phyloP scores from a whole-genome alignment of 1,284 basidiomycete species.

The Cutaneotrichosporon sp. region DNA sequence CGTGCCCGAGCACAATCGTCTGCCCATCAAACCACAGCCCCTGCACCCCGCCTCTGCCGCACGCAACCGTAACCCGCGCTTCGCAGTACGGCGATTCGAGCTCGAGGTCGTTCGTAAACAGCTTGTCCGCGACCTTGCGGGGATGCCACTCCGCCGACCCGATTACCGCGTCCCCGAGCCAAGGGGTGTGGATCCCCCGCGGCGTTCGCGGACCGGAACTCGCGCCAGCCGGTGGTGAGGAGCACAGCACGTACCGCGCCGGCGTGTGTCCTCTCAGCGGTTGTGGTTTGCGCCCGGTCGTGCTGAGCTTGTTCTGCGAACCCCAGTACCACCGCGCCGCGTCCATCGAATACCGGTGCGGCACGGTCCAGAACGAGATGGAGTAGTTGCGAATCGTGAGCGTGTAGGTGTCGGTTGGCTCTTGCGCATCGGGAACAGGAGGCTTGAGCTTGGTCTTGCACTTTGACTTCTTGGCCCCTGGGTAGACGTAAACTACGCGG shows the following conservation, averaged over 20 bases:
- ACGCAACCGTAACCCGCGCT: neutral
- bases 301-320: neutral
- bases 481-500: slow-evolving; percentile 5
- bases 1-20: slow-evolving; percentile 4
- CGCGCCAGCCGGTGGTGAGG: neutral
- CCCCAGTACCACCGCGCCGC: neutral
- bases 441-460: too few species aligned
- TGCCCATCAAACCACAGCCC: slow-evolving; percentile 7
- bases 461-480: neutral
- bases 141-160: neutral
- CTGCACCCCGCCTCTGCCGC: neutral
- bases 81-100: neutral
- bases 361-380: neutral
- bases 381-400: slow-evolving; percentile 8
- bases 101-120: neutral
- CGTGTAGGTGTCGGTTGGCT: too few species aligned
- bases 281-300: neutral
- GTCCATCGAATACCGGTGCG: neutral
- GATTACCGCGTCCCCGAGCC: slow-evolving; percentile 1
- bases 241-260: slow-evolving; percentile 4
- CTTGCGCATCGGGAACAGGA: too few species aligned
- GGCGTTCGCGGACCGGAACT: too few species aligned
- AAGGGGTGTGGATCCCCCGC: neutral
- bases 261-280: neutral
- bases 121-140: neutral